Conservation (phyloP, 2,329 filamentous ascomycete species). For the Neodidymelliopsis sp. region DNA sequence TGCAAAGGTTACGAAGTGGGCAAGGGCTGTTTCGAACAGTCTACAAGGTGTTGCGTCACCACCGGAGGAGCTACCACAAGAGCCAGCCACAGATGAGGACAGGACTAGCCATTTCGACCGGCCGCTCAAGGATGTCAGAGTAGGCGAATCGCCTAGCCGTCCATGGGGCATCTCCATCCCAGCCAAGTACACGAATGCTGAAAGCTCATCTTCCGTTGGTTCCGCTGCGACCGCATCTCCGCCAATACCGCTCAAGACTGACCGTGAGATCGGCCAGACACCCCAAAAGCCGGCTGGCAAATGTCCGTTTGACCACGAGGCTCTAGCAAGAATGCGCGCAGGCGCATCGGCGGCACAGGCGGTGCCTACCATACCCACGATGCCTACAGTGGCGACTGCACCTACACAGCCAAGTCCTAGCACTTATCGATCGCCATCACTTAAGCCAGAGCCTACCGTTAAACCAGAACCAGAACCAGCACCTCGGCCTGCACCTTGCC, state of each 20-base stretch:
- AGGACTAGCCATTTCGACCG: conserved; percentile 82
- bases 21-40: conserved; percentile 73
- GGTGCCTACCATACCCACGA: conserved; percentile 14
- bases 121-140: conserved; percentile 84
- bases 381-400: conserved; percentile 13
- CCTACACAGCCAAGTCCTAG: conserved; percentile 23
- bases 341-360: conserved; percentile 10
- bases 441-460: conserved; percentile 16
- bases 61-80: conserved; percentile 46
- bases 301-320: conserved; percentile 47
- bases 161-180: conserved; percentile 93
- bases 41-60: conserved; percentile 52
- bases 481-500: conserved; percentile 13
- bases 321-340: conserved; percentile 29
- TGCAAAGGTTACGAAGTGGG: conserved; percentile 85
- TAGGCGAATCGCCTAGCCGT: conserved; percentile 90
- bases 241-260: conserved; percentile 62
- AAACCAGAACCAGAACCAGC: conserved; percentile 15
- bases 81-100: conserved; percentile 61
- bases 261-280: conserved; percentile 33
- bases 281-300: conserved; percentile 37
- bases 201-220: conserved; percentile 49
- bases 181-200: conserved; percentile 53
- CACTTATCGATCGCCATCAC: conserved; percentile 12
- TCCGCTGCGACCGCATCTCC: conserved; percentile 52